phyloP scores from a whole-genome alignment of 2,329 filamentous ascomycete genomes.

The Periglandula ipomoeae region DNA sequence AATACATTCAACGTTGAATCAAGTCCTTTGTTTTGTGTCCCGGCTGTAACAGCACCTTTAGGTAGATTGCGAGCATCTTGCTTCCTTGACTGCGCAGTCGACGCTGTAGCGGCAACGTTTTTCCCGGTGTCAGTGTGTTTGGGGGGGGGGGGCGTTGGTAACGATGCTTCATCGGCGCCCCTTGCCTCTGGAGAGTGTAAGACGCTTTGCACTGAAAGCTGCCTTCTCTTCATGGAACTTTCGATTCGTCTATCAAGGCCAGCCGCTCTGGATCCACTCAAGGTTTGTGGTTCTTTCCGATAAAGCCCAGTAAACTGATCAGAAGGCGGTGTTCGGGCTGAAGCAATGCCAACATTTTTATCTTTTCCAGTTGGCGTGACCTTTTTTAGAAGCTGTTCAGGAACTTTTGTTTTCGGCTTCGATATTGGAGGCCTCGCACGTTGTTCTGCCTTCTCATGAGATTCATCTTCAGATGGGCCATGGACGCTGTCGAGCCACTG shows the following conservation, averaged over 20 bases:
- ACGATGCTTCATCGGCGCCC: not conserved
- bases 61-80: not conserved
- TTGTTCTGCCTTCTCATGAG: not conserved
- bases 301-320: not conserved
- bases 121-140: not conserved
- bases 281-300: not conserved
- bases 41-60: not conserved
- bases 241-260: too few species aligned
- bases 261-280: not conserved
- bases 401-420: not conserved
- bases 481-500: slow-evolving; percentile 4
- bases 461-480: slow-evolving; percentile 4
- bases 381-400: not conserved
- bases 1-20: slow-evolving; percentile 33
- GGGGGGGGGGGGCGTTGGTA: not conserved
- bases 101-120: not conserved
- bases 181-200: not conserved
- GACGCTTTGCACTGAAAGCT: not conserved
- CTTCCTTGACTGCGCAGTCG: not conserved
- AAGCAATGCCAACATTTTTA: not conserved
- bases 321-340: not conserved
- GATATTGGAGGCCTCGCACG: not conserved
- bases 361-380: not conserved
- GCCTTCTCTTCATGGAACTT: too few species aligned
- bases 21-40: not conserved